Conservation (phyloP, 2,329 filamentous ascomycete species). For the Ambrosiella cleistominuta region DNA sequence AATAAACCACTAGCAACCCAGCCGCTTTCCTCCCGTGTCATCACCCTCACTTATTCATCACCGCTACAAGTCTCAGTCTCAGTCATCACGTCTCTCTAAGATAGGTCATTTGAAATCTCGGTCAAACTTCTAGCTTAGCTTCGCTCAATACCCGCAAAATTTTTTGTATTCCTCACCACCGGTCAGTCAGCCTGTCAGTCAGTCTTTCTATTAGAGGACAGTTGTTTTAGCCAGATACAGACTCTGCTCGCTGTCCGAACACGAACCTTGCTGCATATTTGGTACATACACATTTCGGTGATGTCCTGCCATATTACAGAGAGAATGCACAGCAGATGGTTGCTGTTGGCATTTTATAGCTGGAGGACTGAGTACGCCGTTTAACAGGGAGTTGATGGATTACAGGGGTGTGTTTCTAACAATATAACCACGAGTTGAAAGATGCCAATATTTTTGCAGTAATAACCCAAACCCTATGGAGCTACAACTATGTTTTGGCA, state of each 20-base stretch:
- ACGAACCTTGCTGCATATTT: neutral
- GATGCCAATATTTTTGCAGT: neutral
- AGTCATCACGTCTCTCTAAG: no score
- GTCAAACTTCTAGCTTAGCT: no score
- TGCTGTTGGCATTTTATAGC: neutral
- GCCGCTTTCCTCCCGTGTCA: no score
- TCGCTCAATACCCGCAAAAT: no score
- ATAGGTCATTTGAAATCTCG: no score
- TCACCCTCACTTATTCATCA: no score
- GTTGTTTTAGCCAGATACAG: neutral
- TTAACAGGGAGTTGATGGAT: constrained; percentile 1
- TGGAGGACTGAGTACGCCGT: constrained; percentile 1
- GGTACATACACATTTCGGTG: neutral
- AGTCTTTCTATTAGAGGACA: no score
- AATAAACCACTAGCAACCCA: no score
- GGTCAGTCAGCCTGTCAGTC: no score
- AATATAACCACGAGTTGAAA: neutral
- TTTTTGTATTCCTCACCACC: no score
- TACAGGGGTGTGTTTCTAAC: neutral
- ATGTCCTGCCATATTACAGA: constrained; percentile 10
- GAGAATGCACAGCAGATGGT: constrained; percentile 2
- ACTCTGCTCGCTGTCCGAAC: neutral
- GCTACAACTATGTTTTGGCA: neutral
- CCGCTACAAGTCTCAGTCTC: no score
- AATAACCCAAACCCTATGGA: neutral